These are phyloP conservation scores for Hibiscus tridactylites DNA, from an alignment of 345 rosid genomes.

Conservation along the genomic window DNA sequence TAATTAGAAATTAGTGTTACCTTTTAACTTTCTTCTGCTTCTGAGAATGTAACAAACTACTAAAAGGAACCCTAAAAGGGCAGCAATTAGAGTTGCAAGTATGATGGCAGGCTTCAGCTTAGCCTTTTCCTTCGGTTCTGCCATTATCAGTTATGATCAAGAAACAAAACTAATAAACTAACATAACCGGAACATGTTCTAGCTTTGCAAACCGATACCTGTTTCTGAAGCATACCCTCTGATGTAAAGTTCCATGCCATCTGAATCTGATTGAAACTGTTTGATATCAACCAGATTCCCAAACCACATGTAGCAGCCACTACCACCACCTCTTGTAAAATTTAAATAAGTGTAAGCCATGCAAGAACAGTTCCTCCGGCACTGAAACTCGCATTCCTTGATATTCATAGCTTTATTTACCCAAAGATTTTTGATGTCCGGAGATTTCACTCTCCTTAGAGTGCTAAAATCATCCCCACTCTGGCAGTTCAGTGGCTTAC, in stretches of 20 bases:
- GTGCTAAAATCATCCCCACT: constrained; percentile 27
- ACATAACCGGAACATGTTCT: neutral
- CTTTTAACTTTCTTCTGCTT: neutral
- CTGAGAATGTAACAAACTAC: neutral
- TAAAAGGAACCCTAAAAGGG: neutral
- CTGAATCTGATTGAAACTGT: neutral
- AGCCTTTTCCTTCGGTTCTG: neutral
- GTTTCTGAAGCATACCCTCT: constrained; percentile 41
- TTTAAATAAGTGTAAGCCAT: constrained; percentile 4
- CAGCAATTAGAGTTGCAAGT: neutral
- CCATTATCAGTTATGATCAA: neutral
- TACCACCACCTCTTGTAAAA: neutral
- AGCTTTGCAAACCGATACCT: neutral
- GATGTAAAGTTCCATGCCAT: constrained; percentile 35
- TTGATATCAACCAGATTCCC: constrained; percentile 15
- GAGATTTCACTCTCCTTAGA: constrained; percentile 29
- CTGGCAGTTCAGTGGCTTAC: constrained; percentile 20
- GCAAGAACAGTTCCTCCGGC: constrained; percentile 15
- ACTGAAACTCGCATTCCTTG: constrained; percentile 1
- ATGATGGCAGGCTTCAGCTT: neutral
- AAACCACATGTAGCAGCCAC: constrained; percentile 7
- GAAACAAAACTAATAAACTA: neutral
- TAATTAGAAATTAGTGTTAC: neutral
- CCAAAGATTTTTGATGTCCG: constrained; percentile 26
- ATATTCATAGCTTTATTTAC: constrained; percentile 1